Evolutionary conservation across 1,284 basidiomycete species (phyloP), one percentile per base, ranked within the genome.

Genomic region (Rhodotorula sp.): DNA sequence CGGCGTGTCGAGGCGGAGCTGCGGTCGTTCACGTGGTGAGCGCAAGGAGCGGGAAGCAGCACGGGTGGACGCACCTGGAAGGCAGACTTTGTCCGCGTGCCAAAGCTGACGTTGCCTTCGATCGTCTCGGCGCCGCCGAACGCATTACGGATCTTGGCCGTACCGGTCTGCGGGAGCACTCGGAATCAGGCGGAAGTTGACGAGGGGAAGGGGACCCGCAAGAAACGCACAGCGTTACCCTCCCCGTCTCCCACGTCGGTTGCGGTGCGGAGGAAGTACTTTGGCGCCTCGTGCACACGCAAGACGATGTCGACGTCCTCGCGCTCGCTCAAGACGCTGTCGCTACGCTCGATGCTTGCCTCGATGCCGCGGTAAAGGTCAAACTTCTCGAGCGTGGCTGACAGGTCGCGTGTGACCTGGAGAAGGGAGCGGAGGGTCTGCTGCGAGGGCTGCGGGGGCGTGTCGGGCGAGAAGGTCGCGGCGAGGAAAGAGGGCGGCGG

Each of bases 221-320:
- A n/a, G 25, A 19, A 8, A 50, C 48, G 36, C 39, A 63, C 61
- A 1, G 91, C 92, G 66, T 85, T 92, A 15, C 93, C 96, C 81
- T 98, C 96, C 64, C 91, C 91, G 69, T 97, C 94, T 17, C 97
- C 97, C 8, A 98, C 85, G 79, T 98, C 94, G 1, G 96, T 98
- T 3, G 91, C 88, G 1, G 90, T 93, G 78, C 91, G 94, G 34
- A 96, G 80, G 78, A 88, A 94, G 77, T 90, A 88, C 44, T 91
- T 84, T 2, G 92, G 89, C 63, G 87, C 87, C 80, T 97, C 94
- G 57, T 86, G 86, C 21, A 92, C 87, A 53, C 86, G 85, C 79
- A 97, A 87, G 0, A 97, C 87, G 53, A 98, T 81, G 79, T 97
- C 93, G n/a, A 98, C 88, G 76, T 93, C 92, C 48, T 88, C 86